Evolutionary conservation across 495 filamentous ascomycete genomes (phyloP).

Genomic region (Podospora pseudoanserina): DNA sequence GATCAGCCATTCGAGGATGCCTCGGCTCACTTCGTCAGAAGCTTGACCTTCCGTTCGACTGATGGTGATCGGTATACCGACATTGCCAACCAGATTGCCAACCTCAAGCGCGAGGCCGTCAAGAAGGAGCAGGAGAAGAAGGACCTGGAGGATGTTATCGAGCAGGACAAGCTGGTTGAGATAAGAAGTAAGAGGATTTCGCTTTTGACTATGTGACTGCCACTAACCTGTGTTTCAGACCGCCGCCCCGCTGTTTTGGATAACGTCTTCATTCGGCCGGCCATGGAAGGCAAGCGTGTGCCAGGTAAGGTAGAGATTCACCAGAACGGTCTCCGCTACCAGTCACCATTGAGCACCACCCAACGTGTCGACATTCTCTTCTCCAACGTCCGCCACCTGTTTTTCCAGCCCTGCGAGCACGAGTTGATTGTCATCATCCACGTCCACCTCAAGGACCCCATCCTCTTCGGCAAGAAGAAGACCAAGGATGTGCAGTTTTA

Average conservation of each 20-base stretch:
- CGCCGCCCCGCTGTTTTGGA: constrained; percentile 82
- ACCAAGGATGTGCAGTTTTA: constrained; percentile 99
- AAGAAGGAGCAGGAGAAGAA: constrained; percentile 98
- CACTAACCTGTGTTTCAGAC: constrained; percentile 52
- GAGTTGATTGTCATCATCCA: constrained; percentile 98
- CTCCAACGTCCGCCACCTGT: constrained; percentile 96
- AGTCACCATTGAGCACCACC: constrained; percentile 75
- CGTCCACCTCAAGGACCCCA: constrained; percentile 94
- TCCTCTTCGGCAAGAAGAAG: constrained; percentile 93
- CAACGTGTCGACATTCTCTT: constrained; percentile 91
- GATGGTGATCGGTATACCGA: constrained; percentile 83
- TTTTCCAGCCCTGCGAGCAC: constrained; percentile 95
- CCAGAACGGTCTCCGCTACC: constrained; percentile 96
- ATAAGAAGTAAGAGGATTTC: constrained; percentile 64
- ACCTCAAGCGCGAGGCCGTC: constrained; percentile 85
- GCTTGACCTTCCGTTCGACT: constrained; percentile 87
- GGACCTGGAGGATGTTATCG: constrained; percentile 99
- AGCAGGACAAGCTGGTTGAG: constrained; percentile 94
- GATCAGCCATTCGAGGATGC: constrained; percentile 98
- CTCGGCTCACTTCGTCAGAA: constrained; percentile 90
- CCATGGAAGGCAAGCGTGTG: constrained; percentile 92
- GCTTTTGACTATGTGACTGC: neutral
- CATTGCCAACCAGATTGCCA: constrained; percentile 84
- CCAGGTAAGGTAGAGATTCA: constrained; percentile 95
- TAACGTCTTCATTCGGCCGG: constrained; percentile 89